Percentiles rank a stretch among this genome's conserved stretches.
phyloP scores from a whole-genome alignment of 2,329 filamentous ascomycete species.

The Pseudogymnoascus sp. region DNA sequence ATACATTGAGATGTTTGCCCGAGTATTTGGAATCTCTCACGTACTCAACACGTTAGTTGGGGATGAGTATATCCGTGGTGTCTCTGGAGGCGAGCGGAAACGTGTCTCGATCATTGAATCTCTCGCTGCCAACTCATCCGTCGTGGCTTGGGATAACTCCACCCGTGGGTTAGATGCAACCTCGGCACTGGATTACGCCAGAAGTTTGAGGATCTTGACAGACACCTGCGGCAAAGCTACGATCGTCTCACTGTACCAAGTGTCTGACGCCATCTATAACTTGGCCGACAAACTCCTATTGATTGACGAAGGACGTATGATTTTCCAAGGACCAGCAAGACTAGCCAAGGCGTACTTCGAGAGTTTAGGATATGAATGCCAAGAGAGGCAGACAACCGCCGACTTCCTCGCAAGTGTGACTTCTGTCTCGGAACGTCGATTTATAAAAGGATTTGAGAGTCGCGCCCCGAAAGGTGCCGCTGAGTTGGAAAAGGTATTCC shows the following conservation, averaged over 20 bases:
- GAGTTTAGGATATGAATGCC: constrained; percentile 52
- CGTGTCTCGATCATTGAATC: constrained; percentile 51
- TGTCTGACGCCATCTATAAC: constrained; percentile 60
- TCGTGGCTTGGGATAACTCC: constrained; percentile 61
- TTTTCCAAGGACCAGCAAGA: constrained; percentile 53
- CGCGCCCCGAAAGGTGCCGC: constrained; percentile 38
- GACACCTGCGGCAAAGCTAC: constrained; percentile 51
- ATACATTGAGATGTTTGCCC: constrained; percentile 15
- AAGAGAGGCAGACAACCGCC: constrained; percentile 52
- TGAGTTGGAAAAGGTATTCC: constrained; percentile 36
- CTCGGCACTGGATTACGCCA: constrained; percentile 52
- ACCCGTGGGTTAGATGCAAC: constrained; percentile 58
- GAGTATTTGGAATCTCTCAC: constrained; percentile 37
- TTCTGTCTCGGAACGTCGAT: constrained; percentile 57
- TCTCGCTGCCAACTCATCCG: constrained; percentile 25
- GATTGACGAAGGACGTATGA: constrained; percentile 55
- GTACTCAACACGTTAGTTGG: constrained; percentile 47
- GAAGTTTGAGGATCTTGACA: constrained; percentile 54
- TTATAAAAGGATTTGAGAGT: constrained; percentile 35
- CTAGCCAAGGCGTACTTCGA: constrained; percentile 58
- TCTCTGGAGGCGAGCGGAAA: constrained; percentile 53
- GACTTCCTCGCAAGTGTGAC: constrained; percentile 60
- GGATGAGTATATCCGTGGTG: constrained; percentile 51
- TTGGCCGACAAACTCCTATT: constrained; percentile 63
- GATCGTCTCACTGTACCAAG: constrained; percentile 60